Percentiles rank a stretch among this genome's conserved stretches.
phyloP scores from a whole-genome alignment of 192 early-diverging fungal species.

The Dissophora ornata region DNA sequence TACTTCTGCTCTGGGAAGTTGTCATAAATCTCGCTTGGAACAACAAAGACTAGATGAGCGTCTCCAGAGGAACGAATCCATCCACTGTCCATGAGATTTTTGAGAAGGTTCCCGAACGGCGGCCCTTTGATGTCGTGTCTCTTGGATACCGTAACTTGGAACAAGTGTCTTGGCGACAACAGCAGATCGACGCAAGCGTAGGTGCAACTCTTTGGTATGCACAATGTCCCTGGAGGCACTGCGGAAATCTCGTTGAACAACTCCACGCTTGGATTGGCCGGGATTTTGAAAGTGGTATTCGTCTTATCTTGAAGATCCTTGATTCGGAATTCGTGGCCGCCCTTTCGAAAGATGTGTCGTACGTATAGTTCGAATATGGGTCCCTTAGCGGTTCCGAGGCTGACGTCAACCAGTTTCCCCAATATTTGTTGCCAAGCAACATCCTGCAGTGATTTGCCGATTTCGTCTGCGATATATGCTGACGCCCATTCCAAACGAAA shows the following conservation, averaged over 20 bases:
- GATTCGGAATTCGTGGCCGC: conserved; percentile 15
- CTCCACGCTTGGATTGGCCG: background rate
- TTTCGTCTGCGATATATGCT: too few species aligned
- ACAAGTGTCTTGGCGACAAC: conserved; percentile 2
- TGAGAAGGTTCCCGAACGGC: conserved; percentile 23
- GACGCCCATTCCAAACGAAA: too few species aligned
- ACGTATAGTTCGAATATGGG: conserved; percentile 38
- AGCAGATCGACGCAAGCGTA: conserved; percentile 24
- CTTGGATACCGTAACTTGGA: conserved; percentile 19
- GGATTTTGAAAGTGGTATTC: background rate
- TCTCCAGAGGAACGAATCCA: conserved; percentile 8
- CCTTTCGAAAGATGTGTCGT: conserved; percentile 16
- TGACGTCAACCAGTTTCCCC: too few species aligned
- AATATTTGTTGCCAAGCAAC: too few species aligned
- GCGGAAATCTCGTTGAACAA: background rate
- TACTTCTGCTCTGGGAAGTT: conserved; percentile 27
- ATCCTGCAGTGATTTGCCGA: too few species aligned
- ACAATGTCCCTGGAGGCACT: background rate
- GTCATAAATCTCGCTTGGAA: conserved; percentile 24
- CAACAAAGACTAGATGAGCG: conserved; percentile 29
- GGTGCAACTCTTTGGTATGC: conserved; percentile 25
- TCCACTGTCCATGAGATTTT: conserved; percentile 6
- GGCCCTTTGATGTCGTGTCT: conserved; percentile 25
- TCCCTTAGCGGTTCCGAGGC: conserved; percentile 13
- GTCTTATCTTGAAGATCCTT: conserved; percentile 5